Evolutionary conservation across 169 alveolate genomes (phyloP).

Genomic region (Plasmodium vivax): DNA sequence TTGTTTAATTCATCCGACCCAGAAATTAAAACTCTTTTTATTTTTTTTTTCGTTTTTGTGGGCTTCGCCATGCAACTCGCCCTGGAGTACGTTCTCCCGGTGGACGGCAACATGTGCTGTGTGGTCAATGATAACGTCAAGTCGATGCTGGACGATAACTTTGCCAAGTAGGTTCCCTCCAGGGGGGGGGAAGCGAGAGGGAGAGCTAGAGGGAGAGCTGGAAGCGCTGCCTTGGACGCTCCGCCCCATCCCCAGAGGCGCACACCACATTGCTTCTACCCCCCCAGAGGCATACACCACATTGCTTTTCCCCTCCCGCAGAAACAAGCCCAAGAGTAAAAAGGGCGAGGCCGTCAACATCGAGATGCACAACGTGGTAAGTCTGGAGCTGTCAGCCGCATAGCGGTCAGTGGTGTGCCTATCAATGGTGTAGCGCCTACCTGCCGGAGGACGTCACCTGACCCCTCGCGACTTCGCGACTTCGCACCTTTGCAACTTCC

Average conservation of each 20-base stretch:
- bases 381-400: not conserved
- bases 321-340: not conserved
- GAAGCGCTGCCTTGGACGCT: not conserved
- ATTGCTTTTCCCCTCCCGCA: not conserved
- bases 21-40: conserved; percentile 26
- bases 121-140: conserved; percentile 9
- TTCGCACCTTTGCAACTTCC: not conserved
- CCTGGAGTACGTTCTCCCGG: conserved; percentile 53
- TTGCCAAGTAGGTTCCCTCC: conserved; percentile 3
- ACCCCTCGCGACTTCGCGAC: not conserved
- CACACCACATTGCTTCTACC: not conserved
- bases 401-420: too few species aligned
- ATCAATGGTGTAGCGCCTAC: too few species aligned
- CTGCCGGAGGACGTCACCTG: too few species aligned
- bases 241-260: not conserved
- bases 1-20: conserved; percentile 29
- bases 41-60: conserved; percentile 58
- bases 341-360: not conserved
- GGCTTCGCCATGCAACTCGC: conserved; percentile 63
- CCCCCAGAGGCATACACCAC: not conserved
- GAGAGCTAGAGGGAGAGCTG: not conserved
- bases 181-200: not conserved
- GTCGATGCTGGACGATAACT: not conserved
- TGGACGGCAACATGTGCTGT: conserved; percentile 32
- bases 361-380: conserved; percentile 41